Evolutionary conservation across 495 filamentous ascomycete species (phyloP), one percentile per base, ranked within the genome.

Genomic region (Podospora appendiculata): DNA sequence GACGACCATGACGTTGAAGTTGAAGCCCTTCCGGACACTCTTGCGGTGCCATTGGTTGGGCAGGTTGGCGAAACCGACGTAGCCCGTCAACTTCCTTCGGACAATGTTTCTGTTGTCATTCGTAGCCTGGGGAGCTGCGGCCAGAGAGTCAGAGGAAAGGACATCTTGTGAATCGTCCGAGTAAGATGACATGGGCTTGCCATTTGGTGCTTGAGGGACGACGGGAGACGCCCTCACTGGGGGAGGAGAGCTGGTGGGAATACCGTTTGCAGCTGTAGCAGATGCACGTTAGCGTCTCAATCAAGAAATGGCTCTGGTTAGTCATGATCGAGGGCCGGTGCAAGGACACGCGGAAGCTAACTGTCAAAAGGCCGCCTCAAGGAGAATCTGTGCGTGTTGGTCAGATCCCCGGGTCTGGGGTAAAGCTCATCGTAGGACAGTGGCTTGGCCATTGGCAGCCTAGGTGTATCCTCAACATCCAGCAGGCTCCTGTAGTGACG

Each of bases 1-100:
- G 71, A 98, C 93, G 71, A 98, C 93, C 93, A 98, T 98, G 53
- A 97, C 93, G 67, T 98, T 98, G 80, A 98, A 98, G 81, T 97
- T 98, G 84, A 98, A 98, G 53, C 93, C 93, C 72, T 98, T 98
- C 66, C 93, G 87, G 62, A 98, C 94, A 81, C 91, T 96, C 86
- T 98, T 98, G 72, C 93, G 90, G 79, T 98, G 93, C 94, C 94
- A 98, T 74, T 98, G 93, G 74, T 98, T 98, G 42, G 93, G 93
- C 72, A 98, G 76, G 68, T 98, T 98, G 68, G 93, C 93, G 69
- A 98, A 98, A 51, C 93, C 93, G 62, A 98, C 93, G 64, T 96
- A 98, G 54, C 93, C 93, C 43, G 93, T 97, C 64, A 98, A 74
- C 82, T 98, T 98, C 72, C 94, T 82, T 69, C 94, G 88, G 53